Evolutionary conservation across 371 early-diverging fungal genomes (phyloP).

Genomic region (Apophysomyces sp.): DNA sequence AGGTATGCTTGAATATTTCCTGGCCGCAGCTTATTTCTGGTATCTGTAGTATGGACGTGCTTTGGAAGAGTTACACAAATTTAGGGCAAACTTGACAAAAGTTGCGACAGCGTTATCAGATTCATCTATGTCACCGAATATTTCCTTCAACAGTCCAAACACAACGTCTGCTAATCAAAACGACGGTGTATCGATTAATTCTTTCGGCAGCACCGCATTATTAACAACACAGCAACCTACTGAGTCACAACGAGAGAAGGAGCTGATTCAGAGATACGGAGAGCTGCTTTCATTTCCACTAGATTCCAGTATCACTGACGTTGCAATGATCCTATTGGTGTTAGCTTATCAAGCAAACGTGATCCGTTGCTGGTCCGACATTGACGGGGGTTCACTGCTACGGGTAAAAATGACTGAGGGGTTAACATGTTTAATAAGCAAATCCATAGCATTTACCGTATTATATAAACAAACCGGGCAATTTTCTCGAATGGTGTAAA

Average conservation of each 20-base stretch:
- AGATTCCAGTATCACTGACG: constrained; percentile 27
- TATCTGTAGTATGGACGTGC: constrained; percentile 35
- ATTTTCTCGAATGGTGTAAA: constrained; percentile 39
- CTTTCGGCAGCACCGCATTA: not conserved
- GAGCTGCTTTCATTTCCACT: constrained; percentile 35
- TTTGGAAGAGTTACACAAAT: constrained; percentile 33
- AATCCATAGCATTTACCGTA: constrained; percentile 30
- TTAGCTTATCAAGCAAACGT: constrained; percentile 42
- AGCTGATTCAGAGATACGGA: constrained; percentile 28
- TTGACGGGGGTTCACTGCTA: constrained; percentile 26
- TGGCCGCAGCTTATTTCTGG: not conserved
- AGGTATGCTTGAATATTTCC: constrained; percentile 18
- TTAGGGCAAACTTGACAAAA: constrained; percentile 21
- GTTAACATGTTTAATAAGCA: not conserved
- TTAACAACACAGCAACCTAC: not conserved
- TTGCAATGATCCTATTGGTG: constrained; percentile 33
- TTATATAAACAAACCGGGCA: constrained; percentile 34
- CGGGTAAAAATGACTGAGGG: constrained; percentile 20
- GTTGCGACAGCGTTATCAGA: not conserved
- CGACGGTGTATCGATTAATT: not conserved
- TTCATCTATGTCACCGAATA: not conserved
- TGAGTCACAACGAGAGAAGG: constrained; percentile 21
- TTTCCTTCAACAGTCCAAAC: not conserved
- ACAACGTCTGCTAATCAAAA: not conserved
- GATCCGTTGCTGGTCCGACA: constrained; percentile 36